These are phyloP conservation scores for Amanita muscaria DNA, from an alignment of 768 basidiomycete species.

Conservation along the genomic window DNA sequence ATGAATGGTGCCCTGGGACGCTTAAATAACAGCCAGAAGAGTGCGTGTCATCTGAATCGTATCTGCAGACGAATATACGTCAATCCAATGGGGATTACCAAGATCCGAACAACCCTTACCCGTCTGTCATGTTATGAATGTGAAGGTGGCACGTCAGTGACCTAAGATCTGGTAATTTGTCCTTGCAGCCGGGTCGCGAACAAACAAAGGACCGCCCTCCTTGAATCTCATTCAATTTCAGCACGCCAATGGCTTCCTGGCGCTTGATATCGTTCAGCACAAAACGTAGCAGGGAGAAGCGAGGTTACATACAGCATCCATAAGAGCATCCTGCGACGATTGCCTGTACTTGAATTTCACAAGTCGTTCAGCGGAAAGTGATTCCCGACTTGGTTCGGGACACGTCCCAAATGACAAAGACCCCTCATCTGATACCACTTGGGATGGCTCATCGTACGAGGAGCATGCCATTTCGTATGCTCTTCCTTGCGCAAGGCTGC, in stretches of 20 bases:
- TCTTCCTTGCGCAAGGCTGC: conserved; percentile 26
- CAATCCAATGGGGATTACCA: too few relatives aligned
- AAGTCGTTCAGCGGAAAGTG: conserved; percentile 10
- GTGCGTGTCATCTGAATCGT: neutral
- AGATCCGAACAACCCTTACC: too few relatives aligned
- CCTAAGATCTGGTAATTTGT: conserved; percentile 32
- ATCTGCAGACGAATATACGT: too few relatives aligned
- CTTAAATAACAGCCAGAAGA: conserved; percentile 1
- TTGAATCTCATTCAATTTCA: conserved; percentile 18
- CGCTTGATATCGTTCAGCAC: conserved; percentile 16
- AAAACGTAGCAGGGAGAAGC: neutral
- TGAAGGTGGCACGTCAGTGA: conserved; percentile 46
- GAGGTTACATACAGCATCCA: conserved; percentile 28
- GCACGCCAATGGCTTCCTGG: conserved; percentile 27
- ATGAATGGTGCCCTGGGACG: neutral
- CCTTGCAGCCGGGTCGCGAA: conserved; percentile 35
- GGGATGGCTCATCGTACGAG: too few relatives aligned
- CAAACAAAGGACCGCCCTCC: conserved; percentile 31
- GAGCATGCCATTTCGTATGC: too few relatives aligned
- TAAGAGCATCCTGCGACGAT: conserved; percentile 27
- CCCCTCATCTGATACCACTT: too few relatives aligned
- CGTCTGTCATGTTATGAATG: conserved; percentile 44
- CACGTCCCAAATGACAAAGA: neutral
- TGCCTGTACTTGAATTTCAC: conserved; percentile 25
- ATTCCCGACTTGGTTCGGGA: neutral